Conservation (phyloP, 225 moss, liverwort and hornwort species). For the Straminergon stramineum region DNA sequence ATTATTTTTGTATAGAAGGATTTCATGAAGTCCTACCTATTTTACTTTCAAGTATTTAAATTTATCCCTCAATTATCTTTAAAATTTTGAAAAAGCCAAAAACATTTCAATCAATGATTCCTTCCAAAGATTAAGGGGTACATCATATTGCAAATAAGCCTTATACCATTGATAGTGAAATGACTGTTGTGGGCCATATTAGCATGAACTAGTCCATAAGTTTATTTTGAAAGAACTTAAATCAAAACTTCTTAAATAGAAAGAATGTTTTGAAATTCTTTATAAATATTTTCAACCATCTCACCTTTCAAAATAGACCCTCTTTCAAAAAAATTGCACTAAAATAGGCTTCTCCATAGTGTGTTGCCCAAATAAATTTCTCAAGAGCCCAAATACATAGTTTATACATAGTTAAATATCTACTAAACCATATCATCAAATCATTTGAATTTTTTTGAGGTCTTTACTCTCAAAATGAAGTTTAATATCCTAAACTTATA, state of each 20-base stretch:
- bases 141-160: background rate
- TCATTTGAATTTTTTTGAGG: background rate
- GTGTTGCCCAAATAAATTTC: background rate
- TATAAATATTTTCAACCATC: background rate
- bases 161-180: background rate
- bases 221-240: too few relatives aligned
- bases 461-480: background rate
- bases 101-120: background rate
- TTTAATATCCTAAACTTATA: background rate
- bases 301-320: background rate
- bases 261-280: background rate
- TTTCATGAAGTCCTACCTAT: too few relatives aligned
- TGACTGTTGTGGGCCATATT: too few relatives aligned
- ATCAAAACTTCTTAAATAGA: too few relatives aligned
- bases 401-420: background rate
- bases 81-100: too few relatives aligned
- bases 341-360: background rate
- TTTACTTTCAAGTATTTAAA: too few relatives aligned
- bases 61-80: too few relatives aligned
- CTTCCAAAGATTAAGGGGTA: background rate
- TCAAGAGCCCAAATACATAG: background rate
- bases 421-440: background rate
- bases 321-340: background rate
- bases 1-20: too few relatives aligned
- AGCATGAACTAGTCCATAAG: too few relatives aligned